Evolutionary conservation across 495 filamentous ascomycete genomes (phyloP).

Genomic region (Clohesyomyces aquaticus): DNA sequence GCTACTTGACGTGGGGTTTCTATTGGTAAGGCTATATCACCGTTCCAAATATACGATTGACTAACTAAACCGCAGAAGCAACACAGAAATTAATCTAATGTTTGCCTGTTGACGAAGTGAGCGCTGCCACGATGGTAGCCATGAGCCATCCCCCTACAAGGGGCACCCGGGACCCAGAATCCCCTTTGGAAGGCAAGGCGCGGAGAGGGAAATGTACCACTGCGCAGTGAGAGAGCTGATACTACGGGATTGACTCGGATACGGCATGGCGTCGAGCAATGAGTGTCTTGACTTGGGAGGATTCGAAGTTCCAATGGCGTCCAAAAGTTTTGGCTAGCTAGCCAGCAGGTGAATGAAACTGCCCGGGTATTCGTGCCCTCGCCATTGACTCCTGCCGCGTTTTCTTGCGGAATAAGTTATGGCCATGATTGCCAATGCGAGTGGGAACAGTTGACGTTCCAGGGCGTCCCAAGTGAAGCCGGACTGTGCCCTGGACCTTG

Average conservation of each 20-base stretch:
- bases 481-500: neutral
- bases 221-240: too few species aligned
- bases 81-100: neutral
- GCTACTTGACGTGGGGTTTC: neutral
- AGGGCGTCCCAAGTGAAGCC: too few species aligned
- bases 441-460: slow-evolving; percentile 11
- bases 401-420: neutral
- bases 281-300: neutral
- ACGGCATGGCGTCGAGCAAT: neutral
- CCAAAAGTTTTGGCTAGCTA: neutral
- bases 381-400: too few species aligned
- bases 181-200: too few species aligned
- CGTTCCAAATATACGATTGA: neutral
- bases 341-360: too few species aligned
- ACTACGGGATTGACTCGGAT: neutral
- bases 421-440: slow-evolving; percentile 1
- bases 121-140: too few species aligned
- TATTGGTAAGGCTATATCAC: slow-evolving; percentile 3
- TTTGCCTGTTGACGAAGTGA: neutral
- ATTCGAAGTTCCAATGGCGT: neutral
- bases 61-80: neutral
- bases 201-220: neutral
- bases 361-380: too few species aligned
- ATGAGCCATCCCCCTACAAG: too few species aligned
- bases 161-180: too few species aligned